Base-by-base conservation (phyloP, 805 yeast genomes). In the Brettanomyces bruxellensis region DNA sequence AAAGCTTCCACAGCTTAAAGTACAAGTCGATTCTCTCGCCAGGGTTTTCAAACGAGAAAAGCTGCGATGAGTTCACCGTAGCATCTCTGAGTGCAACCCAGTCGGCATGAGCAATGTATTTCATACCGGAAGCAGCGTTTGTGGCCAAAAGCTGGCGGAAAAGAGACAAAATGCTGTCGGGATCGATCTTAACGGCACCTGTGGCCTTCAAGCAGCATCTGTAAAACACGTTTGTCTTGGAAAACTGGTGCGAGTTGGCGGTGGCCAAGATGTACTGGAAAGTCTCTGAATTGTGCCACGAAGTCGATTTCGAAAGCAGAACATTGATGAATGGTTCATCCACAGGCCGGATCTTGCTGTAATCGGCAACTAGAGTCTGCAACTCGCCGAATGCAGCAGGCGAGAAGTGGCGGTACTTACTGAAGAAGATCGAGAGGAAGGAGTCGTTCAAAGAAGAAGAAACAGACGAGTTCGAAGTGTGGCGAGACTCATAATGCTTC, bases 301-400 rank as follows among this genome's bases (percentile, higher is more conserved):
- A 66, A 32, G 78, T 76, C 52, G 79, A 74, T 57, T 80, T 81
- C 38, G 86, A 76, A 48, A 86, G 70, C 45, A 86, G 70, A 39
- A 86, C 85, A 62, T 86, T 87, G 62, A 87, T 75, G 57, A 87
- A 85, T n/a, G 86, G 82, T 61, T 85, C 91, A 61, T 86, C 91
- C 47, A 83, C 72, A 23, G 75, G 69, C 56, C 78, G 78, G 50
- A 79, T 68, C 41, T 70, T 70, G 44, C 78, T 71, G 59, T 83
- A 83, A 34, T 71, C 67, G 14, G 71, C 61, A 48, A 85, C 78
- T 45, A 84, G 60, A 43, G 73, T 70, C 57, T 76, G 76, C 54
- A 87, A 73, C 53, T 75, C 71, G 44, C 58, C 59, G 55, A 81
- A 75, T 4, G 88, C 83, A 51, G 77, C 76, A 7, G 66, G 68